Evolutionary conservation across 2,329 filamentous ascomycete species (phyloP).

Genomic region (Alternaria incomplexa): DNA sequence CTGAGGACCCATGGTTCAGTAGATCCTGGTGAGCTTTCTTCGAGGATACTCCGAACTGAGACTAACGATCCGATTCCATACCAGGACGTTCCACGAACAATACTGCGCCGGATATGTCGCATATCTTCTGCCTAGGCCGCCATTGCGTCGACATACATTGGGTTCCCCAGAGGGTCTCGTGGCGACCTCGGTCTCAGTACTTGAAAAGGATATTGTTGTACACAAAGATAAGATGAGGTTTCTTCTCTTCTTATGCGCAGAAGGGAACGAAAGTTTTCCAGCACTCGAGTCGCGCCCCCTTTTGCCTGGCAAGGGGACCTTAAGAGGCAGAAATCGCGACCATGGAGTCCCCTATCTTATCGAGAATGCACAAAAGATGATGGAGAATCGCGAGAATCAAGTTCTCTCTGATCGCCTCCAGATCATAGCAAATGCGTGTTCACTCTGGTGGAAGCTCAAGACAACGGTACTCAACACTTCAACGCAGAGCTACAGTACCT

Average conservation of each 20-base stretch:
- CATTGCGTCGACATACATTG: not conserved
- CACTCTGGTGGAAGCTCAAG: not conserved
- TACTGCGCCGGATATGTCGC: not conserved
- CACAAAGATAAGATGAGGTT: no score
- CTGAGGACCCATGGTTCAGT: not conserved
- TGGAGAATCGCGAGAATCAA: not conserved
- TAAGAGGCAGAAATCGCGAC: no score
- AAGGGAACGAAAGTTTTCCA: no score
- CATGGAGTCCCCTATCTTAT: not conserved
- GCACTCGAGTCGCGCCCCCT: no score
- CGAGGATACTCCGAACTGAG: accelerated
- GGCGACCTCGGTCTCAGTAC: no score
- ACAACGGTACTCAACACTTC: not conserved
- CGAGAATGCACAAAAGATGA: not conserved
- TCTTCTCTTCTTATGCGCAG: no score
- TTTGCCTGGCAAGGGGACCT: no score
- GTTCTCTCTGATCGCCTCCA: not conserved
- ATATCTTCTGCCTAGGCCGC: not conserved
- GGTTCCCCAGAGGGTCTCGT: no score
- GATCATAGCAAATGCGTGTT: not conserved
- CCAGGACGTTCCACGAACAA: not conserved
- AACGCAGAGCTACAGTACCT: not conserved
- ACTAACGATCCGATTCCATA: not conserved
- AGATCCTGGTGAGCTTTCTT: not conserved
- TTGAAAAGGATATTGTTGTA: no score